Percentiles rank a stretch among this genome's conserved stretches.
Conservation (phyloP, 352 stramenopile genomes). For the Phytophthora melonis region DNA sequence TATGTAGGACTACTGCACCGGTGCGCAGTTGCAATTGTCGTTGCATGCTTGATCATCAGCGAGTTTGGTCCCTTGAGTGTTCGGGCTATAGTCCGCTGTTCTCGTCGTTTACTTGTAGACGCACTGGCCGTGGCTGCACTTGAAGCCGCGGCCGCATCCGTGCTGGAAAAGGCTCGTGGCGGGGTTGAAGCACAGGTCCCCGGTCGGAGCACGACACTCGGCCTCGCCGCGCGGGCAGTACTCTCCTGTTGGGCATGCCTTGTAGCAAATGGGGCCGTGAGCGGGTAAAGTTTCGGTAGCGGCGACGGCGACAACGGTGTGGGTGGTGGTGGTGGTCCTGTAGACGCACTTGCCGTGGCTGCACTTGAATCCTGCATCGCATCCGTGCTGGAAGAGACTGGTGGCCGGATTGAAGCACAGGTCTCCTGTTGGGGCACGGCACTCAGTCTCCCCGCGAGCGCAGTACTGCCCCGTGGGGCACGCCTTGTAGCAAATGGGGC, state of each 20-base stretch:
- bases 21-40: neutral
- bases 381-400: slow-evolving; percentile 27
- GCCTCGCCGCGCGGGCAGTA: slow-evolving; percentile 20
- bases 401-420: slow-evolving; percentile 51
- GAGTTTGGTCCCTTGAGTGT: neutral
- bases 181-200: slow-evolving; percentile 34
- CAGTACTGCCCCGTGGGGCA: slow-evolving; percentile 37
- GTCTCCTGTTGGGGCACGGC: slow-evolving; percentile 17
- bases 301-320: neutral
- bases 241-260: slow-evolving; percentile 11
- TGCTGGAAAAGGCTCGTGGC: slow-evolving; percentile 22
- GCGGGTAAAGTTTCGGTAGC: neutral
- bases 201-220: slow-evolving; percentile 15
- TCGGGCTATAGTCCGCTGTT: neutral
- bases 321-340: slow-evolving; percentile 14
- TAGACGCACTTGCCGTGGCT: slow-evolving; percentile 43
- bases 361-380: slow-evolving; percentile 42
- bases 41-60: neutral
- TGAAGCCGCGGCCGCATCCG: slow-evolving; percentile 24
- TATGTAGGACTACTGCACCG: neutral
- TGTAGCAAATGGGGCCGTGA: slow-evolving; percentile 14
- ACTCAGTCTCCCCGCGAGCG: slow-evolving; percentile 25
- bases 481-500: slow-evolving; percentile 29
- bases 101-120: slow-evolving; percentile 18
- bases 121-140: slow-evolving; percentile 31